Evolutionary conservation across 1,284 basidiomycete genomes (phyloP).

Genomic region (Hymenochaete sp.): DNA sequence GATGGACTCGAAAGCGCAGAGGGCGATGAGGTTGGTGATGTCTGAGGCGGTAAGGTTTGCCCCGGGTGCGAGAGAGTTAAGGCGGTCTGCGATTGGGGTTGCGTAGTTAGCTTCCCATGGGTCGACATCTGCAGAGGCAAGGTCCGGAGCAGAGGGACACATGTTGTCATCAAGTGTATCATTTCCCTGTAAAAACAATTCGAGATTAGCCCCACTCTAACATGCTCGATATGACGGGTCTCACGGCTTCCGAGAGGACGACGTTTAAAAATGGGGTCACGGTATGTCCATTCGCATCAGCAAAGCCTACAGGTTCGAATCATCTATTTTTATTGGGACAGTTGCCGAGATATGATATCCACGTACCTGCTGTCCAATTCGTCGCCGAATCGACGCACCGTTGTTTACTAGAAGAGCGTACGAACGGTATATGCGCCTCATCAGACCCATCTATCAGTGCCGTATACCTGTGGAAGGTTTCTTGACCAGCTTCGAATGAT

Average conservation of each 20-base stretch:
- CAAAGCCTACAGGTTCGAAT: constrained; percentile 14
- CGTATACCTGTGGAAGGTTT: constrained; percentile 44
- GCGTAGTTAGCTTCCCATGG: constrained; percentile 51
- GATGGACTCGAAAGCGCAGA: constrained; percentile 74
- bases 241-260: constrained; percentile 13
- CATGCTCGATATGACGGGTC: too few relatives aligned
- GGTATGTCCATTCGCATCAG: constrained; percentile 11
- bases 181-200: constrained; percentile 21
- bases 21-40: constrained; percentile 51
- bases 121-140: constrained; percentile 35
- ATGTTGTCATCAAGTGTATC: constrained; percentile 65
- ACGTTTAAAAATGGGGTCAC: constrained; percentile 22
- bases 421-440: constrained; percentile 53
- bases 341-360: neutral
- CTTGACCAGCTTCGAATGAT: constrained; percentile 40
- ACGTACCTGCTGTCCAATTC: constrained; percentile 63
- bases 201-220: constrained; percentile 7
- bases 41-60: constrained; percentile 53
- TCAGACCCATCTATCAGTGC: constrained; percentile 35
- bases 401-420: constrained; percentile 50
- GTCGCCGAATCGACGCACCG: constrained; percentile 60
- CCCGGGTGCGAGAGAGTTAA: constrained; percentile 55
- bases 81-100: constrained; percentile 46
- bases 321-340: too few relatives aligned
- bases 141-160: constrained; percentile 52